Evolutionary conservation across 2,329 filamentous ascomycete genomes (phyloP).

Genomic region (Penicillium capsulatum): DNA sequence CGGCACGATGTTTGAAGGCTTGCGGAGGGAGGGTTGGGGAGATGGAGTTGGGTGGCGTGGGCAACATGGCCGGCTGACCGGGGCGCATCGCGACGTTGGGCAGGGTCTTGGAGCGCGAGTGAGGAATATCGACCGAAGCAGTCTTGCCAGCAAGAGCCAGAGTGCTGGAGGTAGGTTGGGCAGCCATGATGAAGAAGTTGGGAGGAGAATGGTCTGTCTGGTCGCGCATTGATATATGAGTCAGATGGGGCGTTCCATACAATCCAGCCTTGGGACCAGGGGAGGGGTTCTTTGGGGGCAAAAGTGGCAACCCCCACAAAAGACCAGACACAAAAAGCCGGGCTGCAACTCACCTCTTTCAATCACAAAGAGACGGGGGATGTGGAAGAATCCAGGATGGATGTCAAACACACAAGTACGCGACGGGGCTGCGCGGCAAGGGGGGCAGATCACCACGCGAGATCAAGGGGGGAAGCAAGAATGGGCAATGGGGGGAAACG

Average conservation of each 20-base stretch:
- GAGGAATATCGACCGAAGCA: conserved; percentile 48
- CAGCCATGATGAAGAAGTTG: conserved; percentile 41
- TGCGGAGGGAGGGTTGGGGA: conserved; percentile 82
- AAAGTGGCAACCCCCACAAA: too few species aligned
- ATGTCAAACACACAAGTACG: too few species aligned
- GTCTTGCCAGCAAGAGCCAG: conserved; percentile 50
- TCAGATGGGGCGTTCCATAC: conserved; percentile 19
- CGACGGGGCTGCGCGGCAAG: too few species aligned
- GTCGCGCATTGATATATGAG: conserved; percentile 20
- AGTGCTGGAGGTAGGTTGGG: conserved; percentile 44
- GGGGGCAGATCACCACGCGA: too few species aligned
- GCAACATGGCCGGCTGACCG: conserved; percentile 52
- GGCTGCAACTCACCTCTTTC: too few species aligned
- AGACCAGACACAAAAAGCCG: too few species aligned
- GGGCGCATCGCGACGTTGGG: conserved; percentile 30
- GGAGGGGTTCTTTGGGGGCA: too few species aligned
- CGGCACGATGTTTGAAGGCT: conserved; percentile 63
- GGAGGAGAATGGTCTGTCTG: conserved; percentile 4
- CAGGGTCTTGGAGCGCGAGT: conserved; percentile 37
- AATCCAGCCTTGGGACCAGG: conserved; percentile 10
- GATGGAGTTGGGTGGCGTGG: conserved; percentile 92
- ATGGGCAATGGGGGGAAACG: too few species aligned
- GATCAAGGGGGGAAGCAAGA: too few species aligned
- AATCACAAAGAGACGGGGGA: too few species aligned
- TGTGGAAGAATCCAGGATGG: too few species aligned